Base-by-base conservation (phyloP, 2,329 filamentous ascomycete species). In the Cladophialophora carrionii region DNA sequence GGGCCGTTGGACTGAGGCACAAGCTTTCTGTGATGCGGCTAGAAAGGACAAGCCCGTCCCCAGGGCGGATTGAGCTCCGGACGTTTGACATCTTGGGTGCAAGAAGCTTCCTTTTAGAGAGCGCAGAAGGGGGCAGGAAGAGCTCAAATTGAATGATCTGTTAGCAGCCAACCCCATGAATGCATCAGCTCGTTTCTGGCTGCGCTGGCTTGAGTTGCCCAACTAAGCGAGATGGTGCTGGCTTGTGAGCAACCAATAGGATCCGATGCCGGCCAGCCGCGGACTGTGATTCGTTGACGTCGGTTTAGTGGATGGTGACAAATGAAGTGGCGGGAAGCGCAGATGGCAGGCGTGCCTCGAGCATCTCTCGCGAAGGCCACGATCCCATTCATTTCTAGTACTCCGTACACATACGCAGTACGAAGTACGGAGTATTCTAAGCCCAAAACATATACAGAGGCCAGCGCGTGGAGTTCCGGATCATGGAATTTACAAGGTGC, bases 401-500 rank as follows among this genome's bases (percentile, higher is more conserved):
- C n/a, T n/a, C n/a, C n/a, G n/a, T n/a, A n/a, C n/a, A n/a, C n/a
- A n/a, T n/a, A n/a, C n/a, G n/a, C n/a, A n/a, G n/a, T n/a, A n/a
- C n/a, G n/a, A n/a, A n/a, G n/a, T n/a, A n/a, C n/a, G n/a, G n/a
- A n/a, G n/a, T n/a, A n/a, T n/a, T n/a, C n/a, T n/a, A n/a, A n/a
- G n/a, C n/a, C n/a, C n/a, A n/a, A n/a, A n/a, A n/a, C n/a, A n/a
- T n/a, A n/a, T n/a, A n/a, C n/a, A n/a, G n/a, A n/a, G n/a, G n/a
- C n/a, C 54, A 57, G 54, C 6, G 22, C 12, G 5, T 57, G 7
- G 32, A 57, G 22, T 43, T 57, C 37, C 34, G 34, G 2, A 34
- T 57, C 31, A 57, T 57, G 34, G 34, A 46, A 12, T 57, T 57
- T 9, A 46, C 43, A 14, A 34, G 54, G 54, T 57, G n/a, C 54